phyloP scores from a whole-genome alignment of 2,329 filamentous ascomycete species.

The Magnaporthales sp. region DNA sequence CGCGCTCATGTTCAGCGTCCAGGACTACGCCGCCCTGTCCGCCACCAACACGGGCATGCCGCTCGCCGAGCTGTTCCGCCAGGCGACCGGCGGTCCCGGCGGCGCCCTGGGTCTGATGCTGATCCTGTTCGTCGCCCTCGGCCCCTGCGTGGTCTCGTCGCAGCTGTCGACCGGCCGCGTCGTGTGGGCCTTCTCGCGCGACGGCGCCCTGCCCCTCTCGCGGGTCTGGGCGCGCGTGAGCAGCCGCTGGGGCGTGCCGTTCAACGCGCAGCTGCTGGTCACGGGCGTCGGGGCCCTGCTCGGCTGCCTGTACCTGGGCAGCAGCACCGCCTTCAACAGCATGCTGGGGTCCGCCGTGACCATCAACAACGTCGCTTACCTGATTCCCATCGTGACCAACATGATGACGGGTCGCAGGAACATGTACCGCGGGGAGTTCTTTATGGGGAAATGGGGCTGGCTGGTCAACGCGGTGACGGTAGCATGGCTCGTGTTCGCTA shows the following conservation, averaged over 20 bases:
- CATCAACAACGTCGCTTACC: conserved; percentile 35
- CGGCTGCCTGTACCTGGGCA: conserved; percentile 32
- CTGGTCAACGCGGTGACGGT: conserved; percentile 26
- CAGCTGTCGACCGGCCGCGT: conserved; percentile 24
- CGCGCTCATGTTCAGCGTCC: conserved; percentile 41
- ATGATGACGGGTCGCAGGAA: conserved; percentile 27
- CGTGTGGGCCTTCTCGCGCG: conserved; percentile 19
- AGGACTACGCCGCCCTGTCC: conserved; percentile 34
- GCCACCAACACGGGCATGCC: conserved; percentile 32
- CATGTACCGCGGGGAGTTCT: conserved; percentile 29
- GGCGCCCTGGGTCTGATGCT: conserved; percentile 32
- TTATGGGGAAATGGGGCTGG: conserved; percentile 24
- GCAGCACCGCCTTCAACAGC: conserved; percentile 32
- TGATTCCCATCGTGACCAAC: conserved; percentile 36
- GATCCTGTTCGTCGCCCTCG: conserved; percentile 33
- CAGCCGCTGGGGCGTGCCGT: conserved; percentile 23
- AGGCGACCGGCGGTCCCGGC: conserved; percentile 28
- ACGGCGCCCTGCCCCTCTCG: conserved; percentile 30
- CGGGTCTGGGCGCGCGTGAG: conserved; percentile 26
- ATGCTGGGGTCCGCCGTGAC: conserved; percentile 26
- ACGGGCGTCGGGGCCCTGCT: conserved; percentile 25
- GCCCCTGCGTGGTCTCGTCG: conserved; percentile 27
- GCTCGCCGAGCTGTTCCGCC: conserved; percentile 34
- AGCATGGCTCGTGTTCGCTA: conserved; percentile 28
- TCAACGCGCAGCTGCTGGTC: conserved; percentile 27